These are phyloP conservation scores for Neurospora pannonica DNA, from an alignment of 495 filamentous ascomycete genomes.

Conservation along the genomic window DNA sequence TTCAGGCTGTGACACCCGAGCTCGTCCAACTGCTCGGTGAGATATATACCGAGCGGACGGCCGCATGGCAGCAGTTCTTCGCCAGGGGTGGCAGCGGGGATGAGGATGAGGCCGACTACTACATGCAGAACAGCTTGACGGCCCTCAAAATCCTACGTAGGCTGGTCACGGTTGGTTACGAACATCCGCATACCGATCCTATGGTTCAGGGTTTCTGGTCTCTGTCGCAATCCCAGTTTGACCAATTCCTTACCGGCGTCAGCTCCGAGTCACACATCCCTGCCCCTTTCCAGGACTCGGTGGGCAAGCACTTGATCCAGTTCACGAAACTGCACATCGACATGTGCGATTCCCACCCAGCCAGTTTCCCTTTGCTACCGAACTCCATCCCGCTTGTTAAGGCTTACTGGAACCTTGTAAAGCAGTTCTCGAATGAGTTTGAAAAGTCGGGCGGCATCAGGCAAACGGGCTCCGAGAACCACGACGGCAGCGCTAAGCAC, in stretches of 20 bases:
- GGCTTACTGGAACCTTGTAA: slow-evolving; percentile 75
- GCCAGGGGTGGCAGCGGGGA: slow-evolving; percentile 32
- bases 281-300: slow-evolving; percentile 33
- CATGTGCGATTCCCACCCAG: slow-evolving; percentile 66
- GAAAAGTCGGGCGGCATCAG: slow-evolving; percentile 39
- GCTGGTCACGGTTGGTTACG: slow-evolving; percentile 71
- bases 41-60: slow-evolving; percentile 66
- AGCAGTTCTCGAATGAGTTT: slow-evolving; percentile 64
- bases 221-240: slow-evolving; percentile 59
- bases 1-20: slow-evolving; percentile 70
- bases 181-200: slow-evolving; percentile 66
- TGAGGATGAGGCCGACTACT: slow-evolving; percentile 47
- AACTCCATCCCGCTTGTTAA: slow-evolving; percentile 64
- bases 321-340: slow-evolving; percentile 85
- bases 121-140: slow-evolving; percentile 64
- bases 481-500: slow-evolving; percentile 43
- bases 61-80: slow-evolving; percentile 59
- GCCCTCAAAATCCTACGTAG: slow-evolving; percentile 73
- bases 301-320: slow-evolving; percentile 83
- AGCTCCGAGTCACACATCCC: slow-evolving; percentile 40
- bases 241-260: slow-evolving; percentile 50
- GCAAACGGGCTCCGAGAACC: slow-evolving; percentile 34
- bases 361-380: slow-evolving; percentile 71
- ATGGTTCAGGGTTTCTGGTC: slow-evolving; percentile 72
- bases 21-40: slow-evolving; percentile 65